These are phyloP conservation scores for Nannochloropsis salina DNA, from an alignment of 108 stramenopile genomes.

Conservation along the genomic window DNA sequence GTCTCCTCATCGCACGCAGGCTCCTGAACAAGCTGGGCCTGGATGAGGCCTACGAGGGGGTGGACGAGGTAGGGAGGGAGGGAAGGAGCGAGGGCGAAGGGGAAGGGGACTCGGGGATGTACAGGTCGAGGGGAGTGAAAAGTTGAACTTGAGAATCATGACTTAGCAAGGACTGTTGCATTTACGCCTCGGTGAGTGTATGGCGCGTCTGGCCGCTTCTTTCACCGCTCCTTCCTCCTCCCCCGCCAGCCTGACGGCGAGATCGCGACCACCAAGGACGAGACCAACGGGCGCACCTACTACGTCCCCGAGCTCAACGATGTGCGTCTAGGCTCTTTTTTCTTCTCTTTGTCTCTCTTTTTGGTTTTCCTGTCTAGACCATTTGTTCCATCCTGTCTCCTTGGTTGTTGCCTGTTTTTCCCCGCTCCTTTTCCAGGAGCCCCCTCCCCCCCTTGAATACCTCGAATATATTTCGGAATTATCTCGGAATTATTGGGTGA, in stretches of 20 bases:
- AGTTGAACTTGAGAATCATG: too few species aligned
- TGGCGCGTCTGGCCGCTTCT: background rate
- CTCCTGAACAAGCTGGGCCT: conserved; percentile 91
- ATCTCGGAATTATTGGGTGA: too few species aligned
- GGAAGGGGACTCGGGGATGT: conserved; percentile 21
- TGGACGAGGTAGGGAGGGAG: conserved; percentile 40
- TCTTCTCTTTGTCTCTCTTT: background rate
- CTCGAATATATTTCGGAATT: too few species aligned
- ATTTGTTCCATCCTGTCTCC: background rate
- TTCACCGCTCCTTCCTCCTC: background rate
- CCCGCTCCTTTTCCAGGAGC: background rate
- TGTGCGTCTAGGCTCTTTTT: background rate
- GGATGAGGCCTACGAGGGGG: conserved; percentile 75
- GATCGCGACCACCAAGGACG: conserved; percentile 70
- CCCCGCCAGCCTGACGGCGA: conserved; percentile 41
- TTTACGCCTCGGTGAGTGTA: too few species aligned
- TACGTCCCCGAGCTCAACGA: conserved; percentile 97
- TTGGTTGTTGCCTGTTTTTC: background rate
- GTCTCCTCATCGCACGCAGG: conserved; percentile 88
- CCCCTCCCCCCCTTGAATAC: background rate
- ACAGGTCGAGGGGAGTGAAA: background rate
- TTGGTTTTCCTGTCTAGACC: background rate
- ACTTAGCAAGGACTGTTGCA: too few species aligned
- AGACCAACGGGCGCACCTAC: conserved; percentile 77
- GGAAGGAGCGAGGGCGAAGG: conserved; percentile 28